phyloP scores from a whole-genome alignment of 805 yeast species.

The Cyberlindnera subsufficiens region DNA sequence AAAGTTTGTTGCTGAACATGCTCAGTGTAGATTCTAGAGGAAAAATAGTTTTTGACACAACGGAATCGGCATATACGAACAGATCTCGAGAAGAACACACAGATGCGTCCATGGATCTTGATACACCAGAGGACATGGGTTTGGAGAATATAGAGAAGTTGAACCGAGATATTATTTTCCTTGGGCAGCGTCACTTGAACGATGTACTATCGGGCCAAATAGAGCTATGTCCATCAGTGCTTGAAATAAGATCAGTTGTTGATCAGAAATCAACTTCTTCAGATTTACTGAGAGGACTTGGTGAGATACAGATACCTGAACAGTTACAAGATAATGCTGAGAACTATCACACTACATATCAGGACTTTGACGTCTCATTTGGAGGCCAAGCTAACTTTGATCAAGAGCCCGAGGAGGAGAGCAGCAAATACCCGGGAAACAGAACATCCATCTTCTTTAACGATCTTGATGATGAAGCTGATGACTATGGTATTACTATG shows the following conservation, averaged over 20 bases:
- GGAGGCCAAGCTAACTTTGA: constrained; percentile 5
- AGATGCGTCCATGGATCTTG: constrained; percentile 20
- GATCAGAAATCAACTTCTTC: constrained; percentile 14
- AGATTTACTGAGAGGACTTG: constrained; percentile 8
- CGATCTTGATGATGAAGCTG: constrained; percentile 18
- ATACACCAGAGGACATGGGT: constrained; percentile 7
- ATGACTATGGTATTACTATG: constrained; percentile 17
- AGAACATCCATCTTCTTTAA: constrained; percentile 23
- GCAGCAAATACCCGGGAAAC: constrained; percentile 20
- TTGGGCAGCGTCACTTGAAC: constrained; percentile 11
- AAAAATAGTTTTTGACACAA: constrained; percentile 62
- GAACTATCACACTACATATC: constrained; percentile 10
- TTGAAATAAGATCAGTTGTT: constrained; percentile 15
- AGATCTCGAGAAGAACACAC: constrained; percentile 7
- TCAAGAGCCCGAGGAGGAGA: constrained; percentile 8
- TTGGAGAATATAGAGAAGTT: constrained; percentile 3
- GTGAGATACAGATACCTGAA: constrained; percentile 7
- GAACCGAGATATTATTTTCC: constrained; percentile 4
- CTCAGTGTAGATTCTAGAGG: constrained; percentile 46
- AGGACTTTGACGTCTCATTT: constrained; percentile 9
- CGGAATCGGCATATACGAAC: constrained; percentile 16
- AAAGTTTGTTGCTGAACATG: constrained; percentile 58
- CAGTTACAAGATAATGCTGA: constrained; percentile 1
- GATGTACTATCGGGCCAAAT: not conserved
- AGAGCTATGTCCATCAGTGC: constrained; percentile 16